Evolutionary conservation across 345 rosid genomes (phyloP), one percentile per base, ranked within the genome.

Genomic region (Euphorbia lathyris): DNA sequence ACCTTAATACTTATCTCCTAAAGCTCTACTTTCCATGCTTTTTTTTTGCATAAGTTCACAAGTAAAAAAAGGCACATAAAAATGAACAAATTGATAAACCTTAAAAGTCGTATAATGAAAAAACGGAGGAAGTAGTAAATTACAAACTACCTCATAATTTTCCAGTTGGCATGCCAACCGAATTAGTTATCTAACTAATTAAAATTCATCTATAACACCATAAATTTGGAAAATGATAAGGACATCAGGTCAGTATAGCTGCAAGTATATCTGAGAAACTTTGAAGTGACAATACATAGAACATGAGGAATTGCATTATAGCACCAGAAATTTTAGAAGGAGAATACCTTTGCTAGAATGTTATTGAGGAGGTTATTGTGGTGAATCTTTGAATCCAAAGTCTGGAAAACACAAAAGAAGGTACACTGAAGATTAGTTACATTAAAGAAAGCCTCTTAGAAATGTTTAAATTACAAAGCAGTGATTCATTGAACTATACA

Each of bases 281-380:
- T 43, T 45, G 8, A 56, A 57, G 14, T 11, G 27, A 68, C 23
- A 40, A 58, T 51, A n/a, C 9, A 4, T n/a, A 17, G 1, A 66
- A 66, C 32, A 36, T n/a, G 61, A 67, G 50, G 34, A 32, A 55
- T 20, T 16, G 19, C 17, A 13, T 9, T 13, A 69, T 7, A 5
- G 19, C 7, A 69, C 27, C 17, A 38, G 7, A 16, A 58, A 1
- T 58, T 17, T 36, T n/a, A 42, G 53, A 42, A 38, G 65, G 58
- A 69, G 32, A 43, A 12, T 88, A 93, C 98, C 98, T 93, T 93
- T 6, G 98, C 94, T 43, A 93, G 83, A 69, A 93, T 90, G 82
- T 90, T 93, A 70, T 93, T 93, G 74, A 93, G 88, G 73, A 93
- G 97, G 74, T 93, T 93, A 81, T 93, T 93, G 83, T 88, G 98